Conservation (phyloP, 345 rosid genomes). For the Noccaea caerulescens region DNA sequence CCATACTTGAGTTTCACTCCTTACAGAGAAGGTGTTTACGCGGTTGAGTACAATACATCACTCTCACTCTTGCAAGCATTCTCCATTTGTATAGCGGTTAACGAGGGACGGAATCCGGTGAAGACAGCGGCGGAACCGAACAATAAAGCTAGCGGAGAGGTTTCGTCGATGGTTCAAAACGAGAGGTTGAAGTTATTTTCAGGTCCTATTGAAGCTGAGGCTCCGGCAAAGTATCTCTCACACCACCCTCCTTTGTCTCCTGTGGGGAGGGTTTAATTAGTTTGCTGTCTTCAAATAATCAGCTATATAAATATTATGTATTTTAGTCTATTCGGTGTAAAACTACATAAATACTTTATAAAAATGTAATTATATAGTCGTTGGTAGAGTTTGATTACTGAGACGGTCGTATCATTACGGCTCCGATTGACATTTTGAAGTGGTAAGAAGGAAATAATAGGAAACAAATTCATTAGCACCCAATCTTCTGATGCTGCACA, state of each 20-base stretch:
- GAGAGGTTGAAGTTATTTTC: constrained; percentile 42
- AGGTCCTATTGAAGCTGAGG: constrained; percentile 47
- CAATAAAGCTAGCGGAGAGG: constrained; percentile 42
- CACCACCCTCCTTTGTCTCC: constrained; percentile 73
- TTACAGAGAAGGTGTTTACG: constrained; percentile 74
- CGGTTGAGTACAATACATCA: constrained; percentile 80
- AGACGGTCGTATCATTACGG: too few species aligned
- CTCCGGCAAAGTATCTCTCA: constrained; percentile 60
- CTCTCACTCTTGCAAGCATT: constrained; percentile 83
- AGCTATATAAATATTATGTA: constrained; percentile 15
- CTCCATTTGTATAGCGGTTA: constrained; percentile 70
- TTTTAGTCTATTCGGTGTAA: too few species aligned
- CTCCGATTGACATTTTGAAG: too few species aligned
- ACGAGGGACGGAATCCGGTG: constrained; percentile 56
- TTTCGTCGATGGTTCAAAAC: constrained; percentile 27
- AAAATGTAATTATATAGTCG: too few species aligned
- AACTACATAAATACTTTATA: too few species aligned
- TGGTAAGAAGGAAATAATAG: too few species aligned
- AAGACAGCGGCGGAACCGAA: constrained; percentile 44
- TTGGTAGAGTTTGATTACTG: too few species aligned
- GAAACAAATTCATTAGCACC: constrained; percentile 47
- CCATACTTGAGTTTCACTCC: constrained; percentile 70
- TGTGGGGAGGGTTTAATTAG: constrained; percentile 65
- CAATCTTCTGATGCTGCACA: constrained; percentile 68
- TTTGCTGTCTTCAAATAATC: constrained; percentile 25